Evolutionary conservation across 1,139 yeast species (phyloP).

Genomic region (Taiozyma onychis): DNA sequence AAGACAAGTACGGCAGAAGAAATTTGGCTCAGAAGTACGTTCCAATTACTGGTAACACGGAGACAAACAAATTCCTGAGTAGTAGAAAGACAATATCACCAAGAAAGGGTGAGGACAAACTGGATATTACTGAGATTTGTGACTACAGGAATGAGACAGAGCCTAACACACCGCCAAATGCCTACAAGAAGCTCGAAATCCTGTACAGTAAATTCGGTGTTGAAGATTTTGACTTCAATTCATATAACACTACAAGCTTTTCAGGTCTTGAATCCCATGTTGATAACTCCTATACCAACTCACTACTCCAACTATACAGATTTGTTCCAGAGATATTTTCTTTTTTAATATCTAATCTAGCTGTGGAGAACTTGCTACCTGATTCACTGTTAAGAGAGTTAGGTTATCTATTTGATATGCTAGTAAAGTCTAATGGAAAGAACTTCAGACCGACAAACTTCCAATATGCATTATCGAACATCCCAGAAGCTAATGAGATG

Average conservation of each 20-base stretch:
- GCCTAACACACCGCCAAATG: conserved; percentile 51
- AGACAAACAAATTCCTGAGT: conserved; percentile 55
- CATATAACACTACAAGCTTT: conserved; percentile 66
- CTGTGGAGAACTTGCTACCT: conserved; percentile 47
- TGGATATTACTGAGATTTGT: conserved; percentile 20
- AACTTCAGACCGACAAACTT: conserved; percentile 73
- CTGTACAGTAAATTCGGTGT: conserved; percentile 89
- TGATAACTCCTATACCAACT: conserved; percentile 75
- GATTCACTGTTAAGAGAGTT: conserved; percentile 67
- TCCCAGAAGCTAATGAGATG: conserved; percentile 40
- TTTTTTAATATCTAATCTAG: conserved; percentile 48
- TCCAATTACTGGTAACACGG: conserved; percentile 32
- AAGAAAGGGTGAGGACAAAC: conserved; percentile 12
- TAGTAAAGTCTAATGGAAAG: conserved; percentile 68
- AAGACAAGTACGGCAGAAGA: conserved; percentile 47
- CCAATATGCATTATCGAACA: conserved; percentile 41
- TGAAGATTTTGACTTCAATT: conserved; percentile 86
- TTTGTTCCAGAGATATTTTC: conserved; percentile 72
- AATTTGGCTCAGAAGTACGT: conserved; percentile 45
- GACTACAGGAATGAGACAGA: conserved; percentile 22
- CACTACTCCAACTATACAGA: conserved; percentile 77
- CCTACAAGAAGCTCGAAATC: conserved; percentile 70
- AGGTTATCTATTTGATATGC: conserved; percentile 90
- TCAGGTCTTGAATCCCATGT: conserved; percentile 90
- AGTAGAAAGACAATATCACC: conserved; percentile 40